Evolutionary conservation across 306 rosid genomes (phyloP), one percentile per base, ranked within the genome.

Genomic region (Lathyrus oleraceus): DNA sequence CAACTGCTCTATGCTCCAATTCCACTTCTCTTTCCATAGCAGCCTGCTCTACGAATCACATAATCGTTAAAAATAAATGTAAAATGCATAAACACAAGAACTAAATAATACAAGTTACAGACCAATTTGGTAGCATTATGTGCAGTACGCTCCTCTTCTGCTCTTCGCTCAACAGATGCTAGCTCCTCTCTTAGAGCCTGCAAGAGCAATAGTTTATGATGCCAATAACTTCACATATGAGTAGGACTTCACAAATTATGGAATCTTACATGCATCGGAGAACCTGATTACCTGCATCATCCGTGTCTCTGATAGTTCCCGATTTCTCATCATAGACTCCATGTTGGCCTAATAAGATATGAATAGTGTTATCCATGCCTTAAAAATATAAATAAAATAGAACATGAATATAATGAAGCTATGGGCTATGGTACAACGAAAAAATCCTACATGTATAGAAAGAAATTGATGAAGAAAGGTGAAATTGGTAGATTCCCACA

Each of bases 21-120:
- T 94, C 97, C 54, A 94, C 97, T 85, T 94, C 97, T 79, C 99
- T 94, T 84, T 83, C 97, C 99, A 94, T 94, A 28, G 89, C 80
- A 75, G 97, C 97, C 99, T 94, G 86, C 81, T 71, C 68, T 51
- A 75, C 54, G 74, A 81, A 64, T 74, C 58, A 79, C 49, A 54
- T 52, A 67, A 70, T 68, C 73, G 21, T 51, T 65, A 62, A 49
- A 77, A 62, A 38, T 59, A 35, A 67, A 76, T 43, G 54, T 32
- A 79, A 76, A 51, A 42, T 38, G 72, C 45, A 72, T 45, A 35
- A 58, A 61, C 49, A 16, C 6, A 57, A 32, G 66, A 61, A 35
- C 32, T 48, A 27, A 60, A 77, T 20, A 52, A 49, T 39, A 67
- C 43, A 73, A 69, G 67, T 57, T 35, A 65, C 73, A 57, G 49